Percentiles rank a stretch among this genome's conserved stretches.
Evolutionary conservation across 2,329 filamentous ascomycete genomes (phyloP).

Genomic region (Colletotrichum sp.): DNA sequence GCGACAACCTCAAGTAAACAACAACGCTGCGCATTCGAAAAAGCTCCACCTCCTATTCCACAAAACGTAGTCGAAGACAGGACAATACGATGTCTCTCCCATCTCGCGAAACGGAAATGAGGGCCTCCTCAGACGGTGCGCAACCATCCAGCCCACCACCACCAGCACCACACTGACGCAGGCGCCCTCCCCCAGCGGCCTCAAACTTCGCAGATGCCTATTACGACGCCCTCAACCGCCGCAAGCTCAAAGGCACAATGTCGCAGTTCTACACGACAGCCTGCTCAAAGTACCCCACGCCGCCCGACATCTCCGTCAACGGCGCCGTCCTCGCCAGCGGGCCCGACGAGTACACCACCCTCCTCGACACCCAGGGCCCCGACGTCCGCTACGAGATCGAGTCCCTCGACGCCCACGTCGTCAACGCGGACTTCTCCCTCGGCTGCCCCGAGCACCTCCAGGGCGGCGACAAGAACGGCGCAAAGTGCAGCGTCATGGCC

Average conservation of each 20-base stretch:
- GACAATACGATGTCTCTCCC: conserved; percentile 36
- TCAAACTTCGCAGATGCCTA: conserved; percentile 75
- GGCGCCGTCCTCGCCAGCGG: conserved; percentile 66
- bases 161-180: neutral
- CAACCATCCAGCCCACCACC: neutral
- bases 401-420: conserved; percentile 76
- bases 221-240: conserved; percentile 74
- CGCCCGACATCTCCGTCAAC: conserved; percentile 80
- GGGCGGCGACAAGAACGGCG: conserved; percentile 49
- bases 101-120: conserved; percentile 48
- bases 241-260: conserved; percentile 68
- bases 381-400: conserved; percentile 74
- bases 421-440: conserved; percentile 70
- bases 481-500: conserved; percentile 73
- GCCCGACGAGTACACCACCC: conserved; percentile 68
- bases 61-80: neutral
- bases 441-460: conserved; percentile 56
- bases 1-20: neutral
- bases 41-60: neutral
- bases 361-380: conserved; percentile 68
- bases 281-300: conserved; percentile 56
- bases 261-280: conserved; percentile 73
- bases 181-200: conserved; percentile 57
- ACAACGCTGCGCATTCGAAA: neutral
- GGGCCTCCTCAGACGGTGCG: conserved; percentile 52